These are phyloP conservation scores for Berkeleyomyces rouxiae DNA, from an alignment of 2,329 filamentous ascomycete species.

Conservation along the genomic window DNA sequence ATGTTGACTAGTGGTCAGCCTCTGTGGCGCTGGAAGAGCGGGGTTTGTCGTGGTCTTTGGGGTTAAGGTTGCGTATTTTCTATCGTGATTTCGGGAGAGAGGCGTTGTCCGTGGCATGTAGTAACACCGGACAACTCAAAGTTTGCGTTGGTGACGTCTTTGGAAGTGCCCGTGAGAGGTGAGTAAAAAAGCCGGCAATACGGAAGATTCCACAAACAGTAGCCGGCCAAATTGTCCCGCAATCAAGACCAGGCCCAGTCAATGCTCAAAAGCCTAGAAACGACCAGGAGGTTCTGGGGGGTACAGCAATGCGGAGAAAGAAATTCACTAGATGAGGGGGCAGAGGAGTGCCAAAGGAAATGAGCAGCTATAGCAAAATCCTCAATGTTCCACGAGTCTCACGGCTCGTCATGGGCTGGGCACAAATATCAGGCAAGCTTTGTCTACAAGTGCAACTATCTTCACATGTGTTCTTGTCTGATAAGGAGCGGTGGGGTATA, in stretches of 20 bases:
- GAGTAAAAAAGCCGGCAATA: background rate
- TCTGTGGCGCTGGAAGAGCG: background rate
- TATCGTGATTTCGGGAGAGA: background rate
- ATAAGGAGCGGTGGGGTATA: background rate
- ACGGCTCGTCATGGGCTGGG: background rate
- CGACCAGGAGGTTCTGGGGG: background rate
- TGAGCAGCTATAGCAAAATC: too few relatives aligned
- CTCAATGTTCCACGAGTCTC: too few relatives aligned
- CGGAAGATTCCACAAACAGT: background rate
- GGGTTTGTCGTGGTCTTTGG: background rate
- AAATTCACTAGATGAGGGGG: too few relatives aligned
- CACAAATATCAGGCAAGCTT: background rate
- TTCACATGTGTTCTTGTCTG: background rate
- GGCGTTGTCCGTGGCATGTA: background rate
- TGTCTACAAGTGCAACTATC: background rate
- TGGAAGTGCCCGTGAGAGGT: background rate
- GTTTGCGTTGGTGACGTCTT: background rate
- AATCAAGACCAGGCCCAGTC: background rate
- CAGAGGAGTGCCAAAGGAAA: too few relatives aligned
- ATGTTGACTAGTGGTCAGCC: background rate
- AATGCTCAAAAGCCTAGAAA: background rate
- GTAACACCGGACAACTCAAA: background rate
- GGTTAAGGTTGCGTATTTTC: background rate
- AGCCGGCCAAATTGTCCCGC: background rate
- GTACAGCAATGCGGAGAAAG: too few relatives aligned